These are phyloP conservation scores for Pseudogymnoascus sp. DNA, from an alignment of 2,329 filamentous ascomycete genomes.

Conservation along the genomic window DNA sequence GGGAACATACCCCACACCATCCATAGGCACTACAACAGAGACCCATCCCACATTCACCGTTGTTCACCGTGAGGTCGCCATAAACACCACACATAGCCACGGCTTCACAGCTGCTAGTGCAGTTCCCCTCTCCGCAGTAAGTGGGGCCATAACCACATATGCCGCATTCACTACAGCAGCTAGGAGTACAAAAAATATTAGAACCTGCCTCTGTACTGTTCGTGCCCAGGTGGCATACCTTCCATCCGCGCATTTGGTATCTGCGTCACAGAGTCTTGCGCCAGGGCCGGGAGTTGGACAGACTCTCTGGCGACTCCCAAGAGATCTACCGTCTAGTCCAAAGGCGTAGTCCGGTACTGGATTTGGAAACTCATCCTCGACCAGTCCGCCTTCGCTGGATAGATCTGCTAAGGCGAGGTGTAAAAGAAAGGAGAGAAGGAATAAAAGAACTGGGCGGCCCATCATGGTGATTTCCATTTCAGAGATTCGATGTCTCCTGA, in stretches of 20 bases:
- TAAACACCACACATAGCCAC: slow-evolving; percentile 29
- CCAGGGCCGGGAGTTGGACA: neutral
- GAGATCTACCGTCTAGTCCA: neutral
- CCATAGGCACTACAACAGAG: slow-evolving; percentile 22
- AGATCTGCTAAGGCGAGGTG: neutral
- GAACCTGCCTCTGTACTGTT: neutral
- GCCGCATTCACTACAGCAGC: neutral
- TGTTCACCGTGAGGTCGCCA: slow-evolving; percentile 12
- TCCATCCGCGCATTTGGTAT: neutral
- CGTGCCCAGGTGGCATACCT: neutral
- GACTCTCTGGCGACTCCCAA: neutral
- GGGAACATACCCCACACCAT: slow-evolving; percentile 20
- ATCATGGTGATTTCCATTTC: neutral
- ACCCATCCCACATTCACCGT: slow-evolving; percentile 24
- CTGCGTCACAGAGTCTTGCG: neutral
- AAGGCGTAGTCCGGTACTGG: neutral
- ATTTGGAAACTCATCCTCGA: neutral
- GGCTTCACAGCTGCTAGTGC: slow-evolving; percentile 23
- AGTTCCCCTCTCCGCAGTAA: slow-evolving; percentile 21
- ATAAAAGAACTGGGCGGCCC: neutral
- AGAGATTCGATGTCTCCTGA: neutral
- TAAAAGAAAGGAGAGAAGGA: neutral
- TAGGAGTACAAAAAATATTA: neutral
- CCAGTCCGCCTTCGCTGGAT: neutral
- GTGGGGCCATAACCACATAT: slow-evolving; percentile 16